A percentile compares a stretch with the other conserved stretches of the same genome.
phyloP scores from a whole-genome alignment of 805 yeast genomes.

The Clavispora vitiphila region DNA sequence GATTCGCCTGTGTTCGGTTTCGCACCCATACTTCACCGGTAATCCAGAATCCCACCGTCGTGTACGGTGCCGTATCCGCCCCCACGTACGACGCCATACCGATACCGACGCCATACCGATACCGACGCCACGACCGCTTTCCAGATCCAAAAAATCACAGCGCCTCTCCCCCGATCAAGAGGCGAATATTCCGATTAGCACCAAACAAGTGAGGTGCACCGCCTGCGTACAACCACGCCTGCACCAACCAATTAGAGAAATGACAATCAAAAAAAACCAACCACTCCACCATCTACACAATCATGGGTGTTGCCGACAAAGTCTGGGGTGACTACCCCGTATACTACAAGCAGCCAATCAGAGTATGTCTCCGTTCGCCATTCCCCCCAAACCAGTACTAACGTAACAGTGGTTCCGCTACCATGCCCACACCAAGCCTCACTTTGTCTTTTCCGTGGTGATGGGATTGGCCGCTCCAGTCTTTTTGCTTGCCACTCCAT shows the following conservation, averaged over 20 bases:
- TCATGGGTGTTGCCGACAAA: slow-evolving; percentile 28
- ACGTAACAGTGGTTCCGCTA: slow-evolving; percentile 59
- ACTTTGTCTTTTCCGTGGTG: slow-evolving; percentile 58
- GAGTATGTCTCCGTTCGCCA: slow-evolving; percentile 40
- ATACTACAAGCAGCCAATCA: slow-evolving; percentile 57
- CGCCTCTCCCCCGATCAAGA: no score
- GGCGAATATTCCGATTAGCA: no score
- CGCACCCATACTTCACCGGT: no score
- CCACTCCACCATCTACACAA: neutral
- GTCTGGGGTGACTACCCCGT: slow-evolving; percentile 50
- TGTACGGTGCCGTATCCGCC: no score
- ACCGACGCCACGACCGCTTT: no score
- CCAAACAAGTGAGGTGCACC: no score
- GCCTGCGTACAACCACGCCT: slow-evolving; percentile 1
- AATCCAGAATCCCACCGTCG: no score
- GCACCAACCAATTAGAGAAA: slow-evolving; percentile 7
- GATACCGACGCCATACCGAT: no score
- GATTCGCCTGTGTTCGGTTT: no score
- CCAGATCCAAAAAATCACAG: no score
- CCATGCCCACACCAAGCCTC: slow-evolving; percentile 73
- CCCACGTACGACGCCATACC: no score
- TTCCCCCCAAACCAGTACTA: slow-evolving; percentile 7
- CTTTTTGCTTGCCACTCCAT: slow-evolving; percentile 56
- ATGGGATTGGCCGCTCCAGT: slow-evolving; percentile 68
- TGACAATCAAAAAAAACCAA: slow-evolving; percentile 3